Evolutionary conservation across 202 grass and related monocot genomes (phyloP).

Genomic region (Schoenoplectus tabernaemontani): DNA sequence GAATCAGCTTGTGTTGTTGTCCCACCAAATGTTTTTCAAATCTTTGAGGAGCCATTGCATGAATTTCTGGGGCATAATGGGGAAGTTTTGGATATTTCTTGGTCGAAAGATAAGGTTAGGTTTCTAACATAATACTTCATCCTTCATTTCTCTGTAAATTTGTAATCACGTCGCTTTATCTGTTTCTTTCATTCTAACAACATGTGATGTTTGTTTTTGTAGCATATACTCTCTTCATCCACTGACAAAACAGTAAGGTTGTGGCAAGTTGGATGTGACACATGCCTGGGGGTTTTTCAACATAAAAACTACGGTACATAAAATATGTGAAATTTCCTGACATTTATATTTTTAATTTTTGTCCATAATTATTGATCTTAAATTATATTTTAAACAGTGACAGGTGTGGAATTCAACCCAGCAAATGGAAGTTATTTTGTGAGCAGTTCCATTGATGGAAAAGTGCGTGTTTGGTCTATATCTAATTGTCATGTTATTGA

Average conservation of each 20-base stretch:
- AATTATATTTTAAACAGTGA: slow-evolving; percentile 52
- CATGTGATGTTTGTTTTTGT: slow-evolving; percentile 27
- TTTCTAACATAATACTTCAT: slow-evolving; percentile 7
- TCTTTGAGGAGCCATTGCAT: slow-evolving; percentile 63
- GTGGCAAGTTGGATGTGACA: slow-evolving; percentile 53
- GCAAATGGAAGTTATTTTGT: slow-evolving; percentile 55
- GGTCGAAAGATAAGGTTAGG: slow-evolving; percentile 80
- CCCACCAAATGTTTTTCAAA: slow-evolving; percentile 46
- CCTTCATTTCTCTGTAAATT: slow-evolving; percentile 30
- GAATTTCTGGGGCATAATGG: slow-evolving; percentile 67
- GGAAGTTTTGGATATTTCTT: slow-evolving; percentile 71
- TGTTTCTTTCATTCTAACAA: slow-evolving; percentile 3
- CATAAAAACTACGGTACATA: slow-evolving; percentile 65
- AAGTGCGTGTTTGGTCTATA: slow-evolving; percentile 86
- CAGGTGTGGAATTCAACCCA: slow-evolving; percentile 78
- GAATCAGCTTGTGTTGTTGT: slow-evolving; percentile 74
- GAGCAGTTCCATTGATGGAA: slow-evolving; percentile 91
- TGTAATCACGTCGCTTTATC: neutral
- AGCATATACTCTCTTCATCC: slow-evolving; percentile 59
- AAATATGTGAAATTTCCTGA: slow-evolving; percentile 15
- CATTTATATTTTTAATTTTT: neutral
- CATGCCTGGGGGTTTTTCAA: slow-evolving; percentile 43
- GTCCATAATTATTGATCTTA: slow-evolving; percentile 3
- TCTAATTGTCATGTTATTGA: slow-evolving; percentile 51
- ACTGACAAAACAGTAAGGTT: slow-evolving; percentile 64